Conservation (phyloP, 768 basidiomycete genomes). For the Pulveroboletus sp. region DNA sequence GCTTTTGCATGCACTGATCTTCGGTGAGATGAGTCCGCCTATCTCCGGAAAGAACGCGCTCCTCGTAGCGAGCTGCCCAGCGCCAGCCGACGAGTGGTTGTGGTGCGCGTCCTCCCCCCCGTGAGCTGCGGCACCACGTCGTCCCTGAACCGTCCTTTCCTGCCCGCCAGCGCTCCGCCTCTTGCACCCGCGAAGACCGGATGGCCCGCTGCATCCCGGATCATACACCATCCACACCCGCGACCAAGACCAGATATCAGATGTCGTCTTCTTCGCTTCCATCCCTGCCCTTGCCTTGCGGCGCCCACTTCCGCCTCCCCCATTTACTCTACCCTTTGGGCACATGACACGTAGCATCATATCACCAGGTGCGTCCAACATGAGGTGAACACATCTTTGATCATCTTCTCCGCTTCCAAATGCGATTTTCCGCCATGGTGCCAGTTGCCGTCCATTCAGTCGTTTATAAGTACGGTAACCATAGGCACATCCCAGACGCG, state of each 20-base stretch:
- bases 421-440: constrained; percentile 17
- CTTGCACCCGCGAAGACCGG: constrained; percentile 33
- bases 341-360: constrained; percentile 26
- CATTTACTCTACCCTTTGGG: constrained; percentile 19
- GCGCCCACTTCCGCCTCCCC: constrained; percentile 22
- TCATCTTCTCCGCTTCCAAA: constrained; percentile 22
- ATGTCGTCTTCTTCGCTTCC: constrained; percentile 23
- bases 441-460: constrained; percentile 29
- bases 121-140: background rate
- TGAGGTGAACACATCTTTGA: constrained; percentile 30
- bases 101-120: too few relatives aligned
- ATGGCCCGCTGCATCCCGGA: constrained; percentile 26
- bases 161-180: constrained; percentile 13
- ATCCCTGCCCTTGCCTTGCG: constrained; percentile 19
- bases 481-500: constrained; percentile 22
- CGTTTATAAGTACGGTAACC: constrained; percentile 22
- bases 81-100: too few relatives aligned
- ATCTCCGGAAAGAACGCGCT: constrained; percentile 25
- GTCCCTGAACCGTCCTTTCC: constrained; percentile 21
- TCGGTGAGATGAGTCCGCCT: constrained; percentile 28
- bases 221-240: constrained; percentile 13
- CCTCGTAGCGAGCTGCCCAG: too few relatives aligned
- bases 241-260: constrained; percentile 7
- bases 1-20: constrained; percentile 31
- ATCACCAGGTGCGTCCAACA: constrained; percentile 31